phyloP scores from a whole-genome alignment of 1,284 basidiomycete species.

The Microbotryomycetes sp. region DNA sequence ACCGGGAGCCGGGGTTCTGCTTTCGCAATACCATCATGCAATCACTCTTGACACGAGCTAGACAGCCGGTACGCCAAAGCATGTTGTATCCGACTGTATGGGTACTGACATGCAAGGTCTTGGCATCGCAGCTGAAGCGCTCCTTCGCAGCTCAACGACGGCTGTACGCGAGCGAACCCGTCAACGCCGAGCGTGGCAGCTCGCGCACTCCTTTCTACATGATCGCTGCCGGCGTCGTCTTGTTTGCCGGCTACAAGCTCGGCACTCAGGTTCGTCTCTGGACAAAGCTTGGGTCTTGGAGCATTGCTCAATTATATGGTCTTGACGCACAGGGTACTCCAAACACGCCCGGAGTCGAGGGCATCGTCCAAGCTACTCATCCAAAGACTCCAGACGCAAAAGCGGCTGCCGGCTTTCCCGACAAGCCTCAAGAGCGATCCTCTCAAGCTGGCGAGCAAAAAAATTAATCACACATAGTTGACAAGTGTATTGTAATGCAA shows the following conservation, averaged over 20 bases:
- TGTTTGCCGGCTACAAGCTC: background rate
- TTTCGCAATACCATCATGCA: too few relatives aligned
- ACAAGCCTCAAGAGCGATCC: background rate
- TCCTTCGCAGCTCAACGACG: background rate
- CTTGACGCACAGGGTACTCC: constrained; percentile 6
- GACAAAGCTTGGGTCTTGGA: background rate
- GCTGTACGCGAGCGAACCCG: background rate
- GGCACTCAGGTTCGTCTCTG: background rate
- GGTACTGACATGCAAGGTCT: too few relatives aligned
- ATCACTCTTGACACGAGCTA: too few relatives aligned
- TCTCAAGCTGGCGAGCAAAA: background rate
- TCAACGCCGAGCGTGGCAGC: background rate
- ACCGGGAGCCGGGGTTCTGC: too few relatives aligned
- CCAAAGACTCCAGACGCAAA: constrained; percentile 11
- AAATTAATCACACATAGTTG: background rate
- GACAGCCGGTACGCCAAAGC: too few relatives aligned
- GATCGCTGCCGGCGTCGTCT: background rate
- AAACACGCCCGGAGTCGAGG: constrained; percentile 15
- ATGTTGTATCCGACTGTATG: too few relatives aligned
- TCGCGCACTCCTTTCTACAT: background rate
- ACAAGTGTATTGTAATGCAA: background rate
- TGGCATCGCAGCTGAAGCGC: background rate
- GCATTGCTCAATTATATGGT: too few relatives aligned
- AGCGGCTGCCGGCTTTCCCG: constrained; percentile 4
- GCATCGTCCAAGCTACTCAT: constrained; percentile 12